Percentiles rank a stretch among this genome's conserved stretches.
Evolutionary conservation across 2,329 filamentous ascomycete species (phyloP).

Genomic region (Clonostachys sp.): DNA sequence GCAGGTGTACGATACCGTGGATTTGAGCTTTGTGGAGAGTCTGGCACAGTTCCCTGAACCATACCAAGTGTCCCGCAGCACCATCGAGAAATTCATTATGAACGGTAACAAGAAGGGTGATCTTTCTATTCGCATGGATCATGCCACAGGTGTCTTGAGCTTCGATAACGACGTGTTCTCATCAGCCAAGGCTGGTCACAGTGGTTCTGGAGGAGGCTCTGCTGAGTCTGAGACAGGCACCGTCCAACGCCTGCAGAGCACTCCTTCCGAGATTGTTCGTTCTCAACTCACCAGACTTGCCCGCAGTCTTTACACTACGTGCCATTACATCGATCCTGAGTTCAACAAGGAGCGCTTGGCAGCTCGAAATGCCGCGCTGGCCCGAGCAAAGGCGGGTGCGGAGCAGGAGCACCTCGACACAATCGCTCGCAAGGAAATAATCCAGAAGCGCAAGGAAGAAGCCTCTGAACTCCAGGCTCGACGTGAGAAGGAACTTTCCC

Average conservation of each 20-base stretch:
- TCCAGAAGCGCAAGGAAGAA: slow-evolving; percentile 95
- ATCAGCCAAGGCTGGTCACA: slow-evolving; percentile 85
- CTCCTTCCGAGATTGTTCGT: slow-evolving; percentile 94
- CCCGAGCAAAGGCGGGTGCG: slow-evolving; percentile 80
- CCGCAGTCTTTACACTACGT: slow-evolving; percentile 87
- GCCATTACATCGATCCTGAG: slow-evolving; percentile 89
- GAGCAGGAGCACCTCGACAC: slow-evolving; percentile 86
- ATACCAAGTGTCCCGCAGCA: slow-evolving; percentile 84
- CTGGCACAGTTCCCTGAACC: slow-evolving; percentile 95
- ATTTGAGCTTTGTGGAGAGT: slow-evolving; percentile 87
- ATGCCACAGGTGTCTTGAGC: slow-evolving; percentile 89
- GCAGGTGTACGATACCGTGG: slow-evolving; percentile 97
- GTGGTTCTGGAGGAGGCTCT: slow-evolving; percentile 79
- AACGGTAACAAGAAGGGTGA: slow-evolving; percentile 99
- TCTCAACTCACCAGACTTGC: slow-evolving; percentile 89
- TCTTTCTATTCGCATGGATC: slow-evolving; percentile 90
- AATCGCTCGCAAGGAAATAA: slow-evolving; percentile 80
- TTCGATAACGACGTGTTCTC: slow-evolving; percentile 99
- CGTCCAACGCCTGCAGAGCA: slow-evolving; percentile 94
- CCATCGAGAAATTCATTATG: slow-evolving; percentile 99
- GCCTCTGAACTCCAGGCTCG: slow-evolving; percentile 84
- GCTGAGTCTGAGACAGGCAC: slow-evolving; percentile 80
- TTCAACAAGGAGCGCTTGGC: slow-evolving; percentile 79
- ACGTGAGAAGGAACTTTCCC: slow-evolving; percentile 89
- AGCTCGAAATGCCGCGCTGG: slow-evolving; percentile 74